Evolutionary conservation across 768 basidiomycete genomes (phyloP), one percentile per base, ranked within the genome.

Genomic region (Kwoniella dejecticola): DNA sequence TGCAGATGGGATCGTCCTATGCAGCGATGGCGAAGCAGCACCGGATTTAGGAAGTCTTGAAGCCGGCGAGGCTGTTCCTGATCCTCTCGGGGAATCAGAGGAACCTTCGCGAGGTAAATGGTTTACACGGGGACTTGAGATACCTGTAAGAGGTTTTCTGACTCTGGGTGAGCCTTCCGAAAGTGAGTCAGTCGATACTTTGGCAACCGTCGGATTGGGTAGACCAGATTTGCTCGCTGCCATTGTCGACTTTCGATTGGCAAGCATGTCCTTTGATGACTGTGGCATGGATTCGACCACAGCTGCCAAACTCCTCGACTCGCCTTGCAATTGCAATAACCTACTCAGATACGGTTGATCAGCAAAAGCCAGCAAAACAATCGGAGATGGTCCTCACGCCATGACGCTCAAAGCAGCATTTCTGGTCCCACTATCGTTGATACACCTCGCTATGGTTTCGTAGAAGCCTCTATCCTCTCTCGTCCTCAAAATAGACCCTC

Each of bases 321-420:
- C 66, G 23, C 73, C 73, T 57, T 71, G 73, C 4, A 71, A 30
- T 41, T 70, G 68, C 4, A 75, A 61, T 36, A 71, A 52, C 15
- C 73, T 75, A 31, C 6, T 19, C 21, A 15, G n/a, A 7, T 36
- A 36, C 7, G 33, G 33, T 42, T n/a, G 30, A 41, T 72, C 45
- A 66, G 64, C 63, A 27, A 5, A 47, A n/a, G n/a, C 54, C n/a
- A 54, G 1, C 29, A 15, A 23, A 24, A 15, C 21, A 30, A 26
- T 12, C 21, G 17, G 31, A 21, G 7, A 12, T 12, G 13, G 0
- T n/a, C 80, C 82, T 71, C 73, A 89, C 92, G 92, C 88, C 50
- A 98, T 82, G 38, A 87, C 83, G 31, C 85, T 84, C 36, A 98
- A 82, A 3, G 91, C 89, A 7, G 94, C 91, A 72, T 89, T 94